Percentiles rank a stretch among this genome's conserved stretches.
Evolutionary conservation across 768 basidiomycete species (phyloP).

Genomic region (Amanita inopinata): DNA sequence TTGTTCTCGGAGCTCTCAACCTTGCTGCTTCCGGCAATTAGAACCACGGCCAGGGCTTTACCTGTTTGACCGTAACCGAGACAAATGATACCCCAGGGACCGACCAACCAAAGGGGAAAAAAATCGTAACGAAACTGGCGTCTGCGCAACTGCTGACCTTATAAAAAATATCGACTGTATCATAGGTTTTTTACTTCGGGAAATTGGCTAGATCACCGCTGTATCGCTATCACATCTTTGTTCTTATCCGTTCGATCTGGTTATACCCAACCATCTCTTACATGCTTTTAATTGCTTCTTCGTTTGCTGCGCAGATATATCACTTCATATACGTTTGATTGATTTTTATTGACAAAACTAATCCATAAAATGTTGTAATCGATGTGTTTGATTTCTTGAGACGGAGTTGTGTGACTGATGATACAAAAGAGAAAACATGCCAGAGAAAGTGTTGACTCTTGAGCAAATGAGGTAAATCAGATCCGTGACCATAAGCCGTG

Average conservation of each 20-base stretch:
- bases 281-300: neutral
- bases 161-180: neutral
- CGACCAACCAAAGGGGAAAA: neutral
- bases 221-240: conserved; percentile 7
- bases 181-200: conserved; percentile 1
- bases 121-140: neutral
- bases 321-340: no score
- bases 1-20: conserved; percentile 50
- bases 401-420: no score
- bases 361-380: no score
- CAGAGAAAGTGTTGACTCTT: no score
- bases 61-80: neutral
- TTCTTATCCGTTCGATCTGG: neutral
- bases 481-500: no score
- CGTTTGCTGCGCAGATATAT: neutral
- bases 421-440: no score
- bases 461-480: no score
- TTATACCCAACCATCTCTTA: neutral
- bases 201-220: conserved; percentile 6
- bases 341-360: no score
- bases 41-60: conserved; percentile 5
- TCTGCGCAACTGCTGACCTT: conserved; percentile 4
- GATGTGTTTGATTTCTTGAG: no score
- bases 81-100: no score
- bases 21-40: conserved; percentile 31